phyloP scores from a whole-genome alignment of 169 alveolate species.

The Plasmodium coatneyi region DNA sequence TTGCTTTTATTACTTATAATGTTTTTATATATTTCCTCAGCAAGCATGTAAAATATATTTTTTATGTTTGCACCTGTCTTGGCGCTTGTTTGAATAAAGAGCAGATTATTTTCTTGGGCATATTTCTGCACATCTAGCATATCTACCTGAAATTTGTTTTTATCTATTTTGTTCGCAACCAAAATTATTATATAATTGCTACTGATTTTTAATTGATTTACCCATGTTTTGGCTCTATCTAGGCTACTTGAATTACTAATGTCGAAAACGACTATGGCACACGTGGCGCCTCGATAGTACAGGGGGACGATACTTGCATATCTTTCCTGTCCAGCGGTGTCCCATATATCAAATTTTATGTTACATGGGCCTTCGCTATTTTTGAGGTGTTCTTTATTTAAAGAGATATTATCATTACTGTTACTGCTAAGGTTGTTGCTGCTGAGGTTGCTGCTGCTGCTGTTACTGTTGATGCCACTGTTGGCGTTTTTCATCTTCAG shows the following conservation, averaged over 20 bases:
- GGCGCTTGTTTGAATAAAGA: constrained; percentile 86
- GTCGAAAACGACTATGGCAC: constrained; percentile 92
- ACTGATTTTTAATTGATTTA: constrained; percentile 81
- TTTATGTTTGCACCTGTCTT: constrained; percentile 84
- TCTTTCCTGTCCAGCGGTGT: constrained; percentile 95
- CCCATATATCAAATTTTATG: constrained; percentile 92
- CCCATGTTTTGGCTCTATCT: constrained; percentile 90
- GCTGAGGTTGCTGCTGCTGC: constrained; percentile 8
- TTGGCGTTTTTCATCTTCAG: constrained; percentile 36
- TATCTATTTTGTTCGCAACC: constrained; percentile 85
- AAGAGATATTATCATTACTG: constrained; percentile 8
- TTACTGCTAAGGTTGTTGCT: background rate
- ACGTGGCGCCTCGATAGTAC: constrained; percentile 92
- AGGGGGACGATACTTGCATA: constrained; percentile 89
- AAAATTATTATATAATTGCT: constrained; percentile 80
- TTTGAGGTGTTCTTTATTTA: constrained; percentile 21
- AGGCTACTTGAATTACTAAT: constrained; percentile 85
- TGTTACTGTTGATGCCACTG: background rate
- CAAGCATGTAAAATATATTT: constrained; percentile 81
- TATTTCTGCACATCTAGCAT: constrained; percentile 81
- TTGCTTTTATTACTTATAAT: constrained; percentile 39
- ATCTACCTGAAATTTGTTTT: constrained; percentile 78
- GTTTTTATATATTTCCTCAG: constrained; percentile 75
- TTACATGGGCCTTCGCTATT: constrained; percentile 51
- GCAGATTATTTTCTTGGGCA: constrained; percentile 81